Evolutionary conservation across 495 filamentous ascomycete species (phyloP), one percentile per base, ranked within the genome.

Genomic region (Recurvomyces mirabilis): DNA sequence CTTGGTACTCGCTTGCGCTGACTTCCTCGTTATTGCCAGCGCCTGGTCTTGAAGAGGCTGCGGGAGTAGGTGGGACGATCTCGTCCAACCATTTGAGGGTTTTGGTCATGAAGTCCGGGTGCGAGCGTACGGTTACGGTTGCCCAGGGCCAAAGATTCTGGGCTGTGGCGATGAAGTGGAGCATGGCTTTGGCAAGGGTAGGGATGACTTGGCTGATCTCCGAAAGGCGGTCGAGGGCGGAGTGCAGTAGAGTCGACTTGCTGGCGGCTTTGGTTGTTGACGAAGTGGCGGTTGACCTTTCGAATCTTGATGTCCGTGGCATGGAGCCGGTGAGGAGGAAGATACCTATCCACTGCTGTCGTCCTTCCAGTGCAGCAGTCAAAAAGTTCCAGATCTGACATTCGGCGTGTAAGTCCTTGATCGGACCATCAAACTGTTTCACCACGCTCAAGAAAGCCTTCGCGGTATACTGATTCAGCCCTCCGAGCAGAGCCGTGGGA

Each of bases 101-200:
- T 42, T 73, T 68, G 12, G 65, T 64, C 36, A 95, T 69, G 51
- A 94, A 93, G 5, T 63, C 65, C 20, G 71, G 63, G 57, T 95
- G 84, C 43, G 78, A 79, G 38, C 79, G 77, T 15, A 93, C 61
- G 24, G 79, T 74, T 24, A 79, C 75, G 42, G 87, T 86, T 6
- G 84, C 83, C 81, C 91, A 89, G 9, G 85, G 83, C 88, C 87
- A 95, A 54, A 81, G 80, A 60, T 93, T 88, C 60, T 89, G 86
- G 10, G 87, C 82, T 3, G 78, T 72, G 7, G 79, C 77, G 24
- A 96, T 77, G 58, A 95, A 94, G 49, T 88, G 78, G 12, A 98
- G 70, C 58, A 95, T 75, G 0, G 79, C 74, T 24, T 89, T 64
- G 14, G 76, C 68, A 32, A 79, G 73, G 46, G 68, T 68, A 33